These are phyloP conservation scores for Ascoidea asiatica DNA, from an alignment of 805 yeast genomes.

Conservation along the genomic window DNA sequence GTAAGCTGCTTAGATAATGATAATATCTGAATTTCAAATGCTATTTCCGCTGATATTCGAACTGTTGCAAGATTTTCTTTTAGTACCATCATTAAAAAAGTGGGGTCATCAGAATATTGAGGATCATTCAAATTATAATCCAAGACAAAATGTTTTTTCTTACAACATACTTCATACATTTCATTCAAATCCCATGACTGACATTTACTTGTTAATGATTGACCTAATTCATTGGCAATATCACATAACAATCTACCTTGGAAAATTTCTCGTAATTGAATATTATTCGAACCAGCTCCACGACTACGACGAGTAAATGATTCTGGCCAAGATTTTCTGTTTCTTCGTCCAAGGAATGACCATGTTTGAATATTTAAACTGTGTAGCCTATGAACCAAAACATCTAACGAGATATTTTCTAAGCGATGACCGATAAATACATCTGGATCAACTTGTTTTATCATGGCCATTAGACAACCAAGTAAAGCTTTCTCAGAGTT, in stretches of 20 bases:
- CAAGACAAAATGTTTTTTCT: slow-evolving; percentile 40
- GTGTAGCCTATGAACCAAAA: slow-evolving; percentile 68
- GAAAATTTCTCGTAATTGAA: slow-evolving; percentile 52
- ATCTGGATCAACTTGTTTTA: slow-evolving; percentile 77
- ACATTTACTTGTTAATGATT: slow-evolving; percentile 80
- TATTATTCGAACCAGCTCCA: slow-evolving; percentile 19
- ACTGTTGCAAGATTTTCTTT: slow-evolving; percentile 58
- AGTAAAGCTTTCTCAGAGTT: slow-evolving; percentile 66
- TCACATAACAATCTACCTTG: slow-evolving; percentile 88
- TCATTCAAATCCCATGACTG: slow-evolving; percentile 90
- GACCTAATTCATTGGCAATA: slow-evolving; percentile 89
- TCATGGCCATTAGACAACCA: slow-evolving; percentile 56
- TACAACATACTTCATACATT: slow-evolving; percentile 75
- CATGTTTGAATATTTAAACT: slow-evolving; percentile 64
- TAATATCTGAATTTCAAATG: slow-evolving; percentile 71
- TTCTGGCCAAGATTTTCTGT: slow-evolving; percentile 67
- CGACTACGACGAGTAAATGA: slow-evolving; percentile 34
- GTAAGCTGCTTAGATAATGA: slow-evolving; percentile 87
- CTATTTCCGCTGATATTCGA: slow-evolving; percentile 59
- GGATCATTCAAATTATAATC: slow-evolving; percentile 67
- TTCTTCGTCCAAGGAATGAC: slow-evolving; percentile 74
- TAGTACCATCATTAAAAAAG: slow-evolving; percentile 53
- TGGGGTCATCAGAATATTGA: slow-evolving; percentile 52
- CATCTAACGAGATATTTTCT: slow-evolving; percentile 67
- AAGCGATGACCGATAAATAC: slow-evolving; percentile 78